These are phyloP conservation scores for Aspergillus ochraceus DNA, from an alignment of 2,329 filamentous ascomycete genomes.

Conservation along the genomic window DNA sequence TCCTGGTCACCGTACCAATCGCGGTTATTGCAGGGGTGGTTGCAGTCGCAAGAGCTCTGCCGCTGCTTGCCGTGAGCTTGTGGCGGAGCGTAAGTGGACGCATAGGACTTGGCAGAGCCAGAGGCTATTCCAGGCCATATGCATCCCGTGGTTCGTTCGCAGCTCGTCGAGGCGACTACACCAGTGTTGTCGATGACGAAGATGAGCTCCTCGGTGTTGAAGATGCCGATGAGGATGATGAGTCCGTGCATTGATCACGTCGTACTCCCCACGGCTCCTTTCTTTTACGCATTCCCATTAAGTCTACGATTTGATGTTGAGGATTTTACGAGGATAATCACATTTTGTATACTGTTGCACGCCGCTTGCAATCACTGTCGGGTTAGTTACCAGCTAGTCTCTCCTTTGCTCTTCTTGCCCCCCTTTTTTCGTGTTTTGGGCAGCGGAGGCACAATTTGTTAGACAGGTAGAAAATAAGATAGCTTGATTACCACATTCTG, in stretches of 20 bases:
- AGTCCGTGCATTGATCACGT: constrained; percentile 13
- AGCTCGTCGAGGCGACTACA: constrained; percentile 82
- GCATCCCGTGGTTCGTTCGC: constrained; percentile 89
- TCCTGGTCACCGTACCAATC: constrained; percentile 81
- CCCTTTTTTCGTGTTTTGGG: background rate
- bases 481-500: background rate
- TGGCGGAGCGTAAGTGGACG: constrained; percentile 65
- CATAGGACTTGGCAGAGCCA: constrained; percentile 44
- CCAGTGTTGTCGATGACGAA: constrained; percentile 86
- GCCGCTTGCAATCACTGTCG: background rate
- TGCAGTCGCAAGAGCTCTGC: constrained; percentile 68
- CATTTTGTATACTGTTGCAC: constrained; percentile 2
- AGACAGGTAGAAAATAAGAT: background rate
- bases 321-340: background rate
- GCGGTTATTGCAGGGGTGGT: constrained; percentile 78
- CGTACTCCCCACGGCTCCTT: background rate
- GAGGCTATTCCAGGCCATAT: constrained; percentile 67
- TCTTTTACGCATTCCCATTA: background rate
- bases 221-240: constrained; percentile 83
- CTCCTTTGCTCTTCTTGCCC: background rate
- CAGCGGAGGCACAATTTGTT: background rate
- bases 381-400: background rate
- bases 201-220: constrained; percentile 84
- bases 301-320: constrained; percentile 14
- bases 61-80: constrained; percentile 69